Percentiles rank a stretch among this genome's conserved stretches.
phyloP scores from a whole-genome alignment of 495 filamentous ascomycete genomes.

The Xeromyces bisporus region DNA sequence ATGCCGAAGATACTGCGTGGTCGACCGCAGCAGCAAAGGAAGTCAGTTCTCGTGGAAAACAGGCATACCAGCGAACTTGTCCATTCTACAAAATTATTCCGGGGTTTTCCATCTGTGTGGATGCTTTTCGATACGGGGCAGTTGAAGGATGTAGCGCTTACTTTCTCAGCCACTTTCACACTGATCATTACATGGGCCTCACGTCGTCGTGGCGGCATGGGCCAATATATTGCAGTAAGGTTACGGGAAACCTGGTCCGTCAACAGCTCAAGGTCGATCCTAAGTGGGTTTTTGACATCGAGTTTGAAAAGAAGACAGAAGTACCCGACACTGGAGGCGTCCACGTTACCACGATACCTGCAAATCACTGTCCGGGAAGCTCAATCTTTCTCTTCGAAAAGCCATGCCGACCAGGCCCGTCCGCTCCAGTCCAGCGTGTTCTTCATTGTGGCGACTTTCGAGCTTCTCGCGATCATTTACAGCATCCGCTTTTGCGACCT shows the following conservation, averaged over 20 bases:
- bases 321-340: constrained; percentile 67
- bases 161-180: constrained; percentile 96
- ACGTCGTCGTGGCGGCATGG: constrained; percentile 81
- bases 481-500: constrained; percentile 64
- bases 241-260: constrained; percentile 78
- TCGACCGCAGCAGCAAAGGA: constrained; percentile 68
- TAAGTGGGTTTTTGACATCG: constrained; percentile 68
- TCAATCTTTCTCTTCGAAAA: constrained; percentile 91
- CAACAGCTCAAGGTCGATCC: constrained; percentile 73
- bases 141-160: constrained; percentile 87
- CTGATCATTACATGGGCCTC: constrained; percentile 89
- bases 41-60: constrained; percentile 64
- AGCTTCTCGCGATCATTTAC: constrained; percentile 71
- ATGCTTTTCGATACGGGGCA: constrained; percentile 90
- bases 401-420: constrained; percentile 38
- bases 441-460: constrained; percentile 95
- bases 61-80: constrained; percentile 75
- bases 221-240: constrained; percentile 87
- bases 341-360: constrained; percentile 81
- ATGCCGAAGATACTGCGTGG: constrained; percentile 86
- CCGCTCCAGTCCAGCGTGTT: constrained; percentile 49
- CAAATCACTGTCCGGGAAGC: constrained; percentile 93
- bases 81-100: constrained; percentile 98
- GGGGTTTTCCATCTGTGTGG: constrained; percentile 79
- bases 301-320: constrained; percentile 68